A percentile compares a stretch with the other conserved stretches of the same genome.
Evolutionary conservation across 2,329 filamentous ascomycete species (phyloP).

Genomic region (Pseudogymnoascus sp.): DNA sequence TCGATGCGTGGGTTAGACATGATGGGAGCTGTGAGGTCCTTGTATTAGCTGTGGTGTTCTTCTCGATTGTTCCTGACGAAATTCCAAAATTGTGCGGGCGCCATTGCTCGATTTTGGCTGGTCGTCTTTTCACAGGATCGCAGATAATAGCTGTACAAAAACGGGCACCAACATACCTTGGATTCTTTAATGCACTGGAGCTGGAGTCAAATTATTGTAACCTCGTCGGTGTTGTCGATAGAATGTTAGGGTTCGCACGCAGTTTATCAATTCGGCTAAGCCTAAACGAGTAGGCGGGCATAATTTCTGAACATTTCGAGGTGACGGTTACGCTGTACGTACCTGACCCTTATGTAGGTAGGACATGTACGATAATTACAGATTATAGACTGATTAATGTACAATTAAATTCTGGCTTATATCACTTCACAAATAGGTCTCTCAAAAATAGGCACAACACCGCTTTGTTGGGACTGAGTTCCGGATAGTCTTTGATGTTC

Average conservation of each 20-base stretch:
- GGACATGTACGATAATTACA: neutral
- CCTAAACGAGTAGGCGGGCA: constrained; percentile 7
- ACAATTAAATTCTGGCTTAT: constrained; percentile 3
- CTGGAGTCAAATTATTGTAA: neutral
- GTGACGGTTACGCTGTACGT: neutral
- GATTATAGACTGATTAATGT: neutral
- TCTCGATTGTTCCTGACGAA: neutral
- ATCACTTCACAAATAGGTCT: neutral
- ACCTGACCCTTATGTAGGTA: neutral
- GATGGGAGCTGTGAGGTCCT: constrained; percentile 36
- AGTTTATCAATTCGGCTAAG: constrained; percentile 6
- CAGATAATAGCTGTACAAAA: neutral
- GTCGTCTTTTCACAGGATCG: neutral
- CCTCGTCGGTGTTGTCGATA: constrained; percentile 3
- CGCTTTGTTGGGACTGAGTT: neutral
- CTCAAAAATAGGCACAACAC: neutral
- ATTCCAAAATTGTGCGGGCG: constrained; percentile 2
- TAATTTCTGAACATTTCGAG: constrained; percentile 7
- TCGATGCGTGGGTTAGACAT: constrained; percentile 99
- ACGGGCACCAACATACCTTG: neutral
- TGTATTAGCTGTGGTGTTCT: constrained; percentile 14
- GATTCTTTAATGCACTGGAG: neutral
- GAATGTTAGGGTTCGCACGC: constrained; percentile 7
- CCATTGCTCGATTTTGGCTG: constrained; percentile 4
- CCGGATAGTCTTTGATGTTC: constrained; percentile 43